Conservation (phyloP, 305 asterid genomes). For the Euphrasia arctica region DNA sequence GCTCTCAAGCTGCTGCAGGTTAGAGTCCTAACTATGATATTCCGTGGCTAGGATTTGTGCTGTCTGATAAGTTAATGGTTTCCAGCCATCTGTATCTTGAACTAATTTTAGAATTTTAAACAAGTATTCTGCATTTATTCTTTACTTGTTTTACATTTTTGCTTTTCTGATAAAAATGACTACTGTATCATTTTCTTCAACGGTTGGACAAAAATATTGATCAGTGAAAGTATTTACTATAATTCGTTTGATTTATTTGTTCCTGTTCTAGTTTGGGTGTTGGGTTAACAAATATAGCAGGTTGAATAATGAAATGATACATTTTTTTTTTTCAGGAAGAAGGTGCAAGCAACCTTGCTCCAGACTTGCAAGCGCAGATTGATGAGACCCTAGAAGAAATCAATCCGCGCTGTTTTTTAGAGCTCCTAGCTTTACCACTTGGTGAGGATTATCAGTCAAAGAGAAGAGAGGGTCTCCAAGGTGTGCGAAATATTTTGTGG, state of each 20-base stretch:
- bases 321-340: constrained; percentile 61
- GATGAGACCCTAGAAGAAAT: constrained; percentile 95
- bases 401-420: constrained; percentile 72
- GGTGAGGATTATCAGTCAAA: constrained; percentile 59
- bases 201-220: not conserved
- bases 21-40: constrained; percentile 19
- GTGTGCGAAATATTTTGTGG: constrained; percentile 90
- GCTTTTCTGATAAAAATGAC: not conserved
- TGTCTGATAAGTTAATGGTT: constrained; percentile 3
- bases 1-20: constrained; percentile 92
- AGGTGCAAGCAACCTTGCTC: constrained; percentile 95
- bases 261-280: not conserved
- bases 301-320: constrained; percentile 13
- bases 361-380: constrained; percentile 87
- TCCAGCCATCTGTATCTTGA: not conserved
- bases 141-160: not conserved
- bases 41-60: constrained; percentile 13
- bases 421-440: constrained; percentile 83
- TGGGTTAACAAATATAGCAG: constrained; percentile 15
- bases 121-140: constrained; percentile 8
- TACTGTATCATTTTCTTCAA: not conserved
- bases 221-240: not conserved
- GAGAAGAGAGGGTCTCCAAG: constrained; percentile 91
- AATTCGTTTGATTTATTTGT: not conserved
- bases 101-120: constrained; percentile 16